Conservation (phyloP, 139 green algal genomes). For the Raphidocelis subcapitata region DNA sequence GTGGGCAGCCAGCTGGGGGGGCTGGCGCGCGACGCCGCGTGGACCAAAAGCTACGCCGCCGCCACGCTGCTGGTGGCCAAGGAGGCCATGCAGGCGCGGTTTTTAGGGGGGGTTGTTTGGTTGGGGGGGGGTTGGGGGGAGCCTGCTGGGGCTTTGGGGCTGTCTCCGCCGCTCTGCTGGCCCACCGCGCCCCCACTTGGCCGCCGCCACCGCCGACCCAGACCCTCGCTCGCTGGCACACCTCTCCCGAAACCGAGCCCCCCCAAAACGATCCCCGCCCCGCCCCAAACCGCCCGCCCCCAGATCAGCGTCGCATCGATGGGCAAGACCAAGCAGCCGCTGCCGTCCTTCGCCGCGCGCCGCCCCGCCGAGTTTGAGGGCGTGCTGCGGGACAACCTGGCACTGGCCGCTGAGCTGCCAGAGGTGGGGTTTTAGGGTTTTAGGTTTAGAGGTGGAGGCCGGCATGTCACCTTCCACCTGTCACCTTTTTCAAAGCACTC, state of each 20-base stretch:
- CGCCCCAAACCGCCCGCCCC: no score
- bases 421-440: background rate
- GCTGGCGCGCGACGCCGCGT: conserved; percentile 49
- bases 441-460: no score
- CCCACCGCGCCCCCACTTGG: background rate
- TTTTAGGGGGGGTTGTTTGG: background rate
- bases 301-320: conserved; percentile 33
- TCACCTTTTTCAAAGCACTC: no score
- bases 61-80: conserved; percentile 38
- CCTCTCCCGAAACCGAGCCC: no score
- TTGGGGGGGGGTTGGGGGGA: background rate
- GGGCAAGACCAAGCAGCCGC: conserved; percentile 47
- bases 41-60: conserved; percentile 55
- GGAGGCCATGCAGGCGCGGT: conserved; percentile 49
- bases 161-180: background rate
- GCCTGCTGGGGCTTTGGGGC: background rate
- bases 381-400: background rate
- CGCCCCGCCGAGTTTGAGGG: background rate
- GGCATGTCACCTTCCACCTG: background rate
- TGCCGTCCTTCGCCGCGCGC: conserved; percentile 29
- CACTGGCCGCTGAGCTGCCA: conserved; percentile 7
- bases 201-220: no score
- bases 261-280: no score
- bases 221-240: no score
- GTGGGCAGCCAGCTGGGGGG: conserved; percentile 41